Conservation (phyloP, 2,329 filamentous ascomycete genomes). For the Epichloe brachyelytri region DNA sequence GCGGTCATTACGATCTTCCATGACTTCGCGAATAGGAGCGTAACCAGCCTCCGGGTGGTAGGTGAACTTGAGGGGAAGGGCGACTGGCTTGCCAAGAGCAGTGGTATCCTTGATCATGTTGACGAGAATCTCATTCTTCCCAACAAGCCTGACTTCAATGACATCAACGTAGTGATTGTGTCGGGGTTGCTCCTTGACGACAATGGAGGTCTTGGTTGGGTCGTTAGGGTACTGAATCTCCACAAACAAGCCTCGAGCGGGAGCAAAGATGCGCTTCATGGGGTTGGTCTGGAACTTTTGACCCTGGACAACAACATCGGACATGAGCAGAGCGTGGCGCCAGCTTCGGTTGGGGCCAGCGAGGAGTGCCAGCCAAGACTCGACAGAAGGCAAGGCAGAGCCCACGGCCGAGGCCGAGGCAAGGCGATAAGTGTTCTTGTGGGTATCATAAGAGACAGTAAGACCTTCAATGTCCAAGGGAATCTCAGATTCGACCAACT, state of each 20-base stretch:
- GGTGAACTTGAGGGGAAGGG: conserved; percentile 74
- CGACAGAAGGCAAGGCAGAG: conserved; percentile 60
- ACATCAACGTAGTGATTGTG: conserved; percentile 81
- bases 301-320: conserved; percentile 87
- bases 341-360: conserved; percentile 80
- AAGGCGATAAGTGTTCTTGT: conserved; percentile 76
- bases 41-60: conserved; percentile 95
- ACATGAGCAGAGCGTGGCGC: conserved; percentile 87
- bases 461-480: conserved; percentile 76
- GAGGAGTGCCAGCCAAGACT: conserved; percentile 78
- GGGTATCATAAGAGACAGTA: conserved; percentile 61
- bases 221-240: conserved; percentile 77
- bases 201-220: conserved; percentile 70
- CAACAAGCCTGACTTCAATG: conserved; percentile 66
- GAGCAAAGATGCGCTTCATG: conserved; percentile 80
- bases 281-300: conserved; percentile 97
- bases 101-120: conserved; percentile 91
- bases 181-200: conserved; percentile 74
- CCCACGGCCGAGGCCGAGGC: conserved; percentile 62
- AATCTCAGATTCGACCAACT: conserved; percentile 58
- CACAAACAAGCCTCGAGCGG: conserved; percentile 73
- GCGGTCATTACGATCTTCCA: conserved; percentile 88
- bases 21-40: conserved; percentile 93
- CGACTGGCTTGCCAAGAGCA: conserved; percentile 67
- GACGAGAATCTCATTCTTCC: conserved; percentile 69